Evolutionary conservation across 2,329 filamentous ascomycete genomes (phyloP), one percentile per base, ranked within the genome.

Genomic region (Pleomassaria siparia): DNA sequence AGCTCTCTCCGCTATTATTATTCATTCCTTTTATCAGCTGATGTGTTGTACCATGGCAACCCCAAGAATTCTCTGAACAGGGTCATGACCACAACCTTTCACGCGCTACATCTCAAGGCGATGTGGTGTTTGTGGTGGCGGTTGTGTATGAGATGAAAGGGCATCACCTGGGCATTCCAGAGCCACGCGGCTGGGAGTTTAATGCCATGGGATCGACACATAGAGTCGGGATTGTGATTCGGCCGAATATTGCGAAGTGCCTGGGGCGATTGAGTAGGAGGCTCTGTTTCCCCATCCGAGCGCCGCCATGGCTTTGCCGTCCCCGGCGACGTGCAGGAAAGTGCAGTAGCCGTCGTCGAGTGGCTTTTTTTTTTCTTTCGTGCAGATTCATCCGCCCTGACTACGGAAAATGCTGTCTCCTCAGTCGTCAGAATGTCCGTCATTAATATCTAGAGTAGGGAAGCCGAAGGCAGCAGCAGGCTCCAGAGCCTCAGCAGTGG

Each of bases 261-360:
- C 46, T 22, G 43, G 35, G 30, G 49, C 45, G 43, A 58, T 25
- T 41, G 46, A 60, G 55, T 33, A 59, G 43, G 63, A 64, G 63
- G 66, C 63, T 67, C 61, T 63, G 62, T 36, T 64, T 62, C 63
- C 60, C 63, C 64, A 65, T 64, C 58, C 58, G 60, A 68, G 61
- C 63, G 62, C 53, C 44, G 50, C 43, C 44, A 53, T 54, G 45
- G 53, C 50, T 40, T 47, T 29, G 22, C 50, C 41, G 60, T 62
- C 54, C 63, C 60, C 62, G 59, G 44, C 51, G 40, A 49, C 47
- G 40, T 53, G 54, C 56, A 58, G 50, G 4, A 10, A 24, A 21
- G 20, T 37, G 21, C 30, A 35, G 32, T 16, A 28, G 24, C 42
- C n/a, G 44, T 51, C 20, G 39, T 42, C 16, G 26, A 28, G 25